Evolutionary conservation across 805 yeast genomes (phyloP), one percentile per base, ranked within the genome.

Genomic region (Teunomyces aglyptinius): DNA sequence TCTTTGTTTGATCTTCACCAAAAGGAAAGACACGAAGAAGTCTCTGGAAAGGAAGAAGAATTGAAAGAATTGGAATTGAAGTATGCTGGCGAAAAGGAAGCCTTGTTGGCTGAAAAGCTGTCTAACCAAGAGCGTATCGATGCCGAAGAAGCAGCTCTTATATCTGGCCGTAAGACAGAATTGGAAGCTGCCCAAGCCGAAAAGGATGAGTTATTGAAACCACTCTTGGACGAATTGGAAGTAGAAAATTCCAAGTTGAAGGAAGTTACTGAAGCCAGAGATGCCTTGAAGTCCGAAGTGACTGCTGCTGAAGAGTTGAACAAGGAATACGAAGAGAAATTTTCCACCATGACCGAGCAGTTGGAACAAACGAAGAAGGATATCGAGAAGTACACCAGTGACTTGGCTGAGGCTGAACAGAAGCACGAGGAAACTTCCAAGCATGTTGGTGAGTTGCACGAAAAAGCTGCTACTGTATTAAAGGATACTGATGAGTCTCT

Each of bases 161-260:
- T 73, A 51, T 61, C 58, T n/a, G 74, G 61, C 38, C 72, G 83
- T 56, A 68, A 70, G 50, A 62, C 60, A 11, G 80, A 76, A 45
- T 77, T 78, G 59, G 65, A 63, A 13, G 71, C 70, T 32, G 65
- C 79, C 61, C 80, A 81, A 58, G 66, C 69, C 11, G 83, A 77
- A 55, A 73, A 75, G 54, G 83, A 80, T 55, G 79, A 68, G 47
- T 75, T 73, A 41, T 60, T 81, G 52, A 74, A 77, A 42, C 88
- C 88, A 41, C 62, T 75, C 16, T 69, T 80, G 54, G 81, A 72
- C 31, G 82, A 77, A 55, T 68, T 80, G 56, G 72, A 70, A 49
- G 56, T 56, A 26, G 86, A 82, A 64, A 71, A 73, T 29, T 67
- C 65, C 20, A 75, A 76, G 50, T 70, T 82, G 58, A 65, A 68